Evolutionary conservation across 495 filamentous ascomycete genomes (phyloP).

Genomic region (Talaromyces stipitatus): DNA sequence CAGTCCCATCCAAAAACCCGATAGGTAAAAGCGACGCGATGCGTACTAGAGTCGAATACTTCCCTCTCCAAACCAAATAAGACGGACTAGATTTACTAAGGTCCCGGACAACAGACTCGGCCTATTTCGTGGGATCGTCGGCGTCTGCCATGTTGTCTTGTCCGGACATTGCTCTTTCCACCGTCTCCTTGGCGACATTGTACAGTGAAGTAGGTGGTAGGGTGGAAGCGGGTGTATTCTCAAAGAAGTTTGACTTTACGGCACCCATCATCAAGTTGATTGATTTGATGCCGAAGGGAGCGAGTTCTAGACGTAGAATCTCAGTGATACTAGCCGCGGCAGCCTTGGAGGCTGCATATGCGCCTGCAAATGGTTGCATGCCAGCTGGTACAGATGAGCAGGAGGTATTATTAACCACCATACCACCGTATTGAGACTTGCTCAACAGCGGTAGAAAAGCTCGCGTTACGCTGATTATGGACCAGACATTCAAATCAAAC

Average conservation of each 20-base stretch:
- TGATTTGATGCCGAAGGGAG: conserved; percentile 22
- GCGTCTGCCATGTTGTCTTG: conserved; percentile 10
- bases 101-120: conserved; percentile 17
- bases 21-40: conserved; percentile 18
- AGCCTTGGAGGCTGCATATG: conserved; percentile 22
- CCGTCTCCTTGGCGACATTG: conserved; percentile 13
- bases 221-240: conserved; percentile 8
- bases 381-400: conserved; percentile 7
- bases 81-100: conserved; percentile 18
- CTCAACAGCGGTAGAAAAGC: conserved; percentile 36
- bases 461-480: conserved; percentile 24
- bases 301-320: conserved; percentile 23
- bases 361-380: conserved; percentile 12
- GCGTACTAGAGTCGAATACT: conserved; percentile 13
- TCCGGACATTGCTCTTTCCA: neutral
- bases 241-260: conserved; percentile 13
- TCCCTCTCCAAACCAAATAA: conserved; percentile 24
- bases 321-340: conserved; percentile 17
- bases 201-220: conserved; percentile 14
- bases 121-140: conserved; percentile 18
- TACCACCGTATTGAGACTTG: conserved; percentile 16
- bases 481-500: conserved; percentile 38
- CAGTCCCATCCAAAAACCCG: conserved; percentile 19
- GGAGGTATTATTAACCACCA: conserved; percentile 21
- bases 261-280: conserved; percentile 17